Conservation (phyloP, 2,329 filamentous ascomycete genomes). For the Fusarium sublunatum region DNA sequence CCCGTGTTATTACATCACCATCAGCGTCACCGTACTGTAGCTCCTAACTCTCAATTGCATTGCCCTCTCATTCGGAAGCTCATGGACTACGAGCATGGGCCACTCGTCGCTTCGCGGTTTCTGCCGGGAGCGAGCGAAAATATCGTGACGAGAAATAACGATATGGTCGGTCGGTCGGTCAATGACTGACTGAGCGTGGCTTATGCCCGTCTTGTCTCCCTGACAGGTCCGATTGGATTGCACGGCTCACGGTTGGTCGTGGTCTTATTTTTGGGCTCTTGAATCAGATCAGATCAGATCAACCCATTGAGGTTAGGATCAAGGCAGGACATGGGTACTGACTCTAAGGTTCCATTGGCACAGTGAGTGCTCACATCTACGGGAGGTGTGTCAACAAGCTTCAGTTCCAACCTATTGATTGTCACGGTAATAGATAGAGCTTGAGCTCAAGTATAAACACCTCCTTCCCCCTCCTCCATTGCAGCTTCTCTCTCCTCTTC, state of each 20-base stretch:
- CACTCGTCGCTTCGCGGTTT: constrained; percentile 19
- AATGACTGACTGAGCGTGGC: not conserved
- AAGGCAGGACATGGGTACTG: constrained; percentile 8
- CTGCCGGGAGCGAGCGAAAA: constrained; percentile 34
- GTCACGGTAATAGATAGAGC: not conserved
- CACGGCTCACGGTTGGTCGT: constrained; percentile 19
- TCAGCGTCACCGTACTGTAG: constrained; percentile 17
- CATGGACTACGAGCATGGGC: not conserved
- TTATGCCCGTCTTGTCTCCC: constrained; percentile 36
- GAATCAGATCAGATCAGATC: constrained; percentile 38
- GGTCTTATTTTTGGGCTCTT: constrained; percentile 38
- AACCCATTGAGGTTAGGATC: constrained; percentile 28
- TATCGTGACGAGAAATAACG: constrained; percentile 21
- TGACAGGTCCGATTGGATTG: constrained; percentile 31
- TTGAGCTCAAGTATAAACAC: constrained; percentile 42
- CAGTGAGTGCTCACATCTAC: not conserved
- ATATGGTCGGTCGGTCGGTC: not conserved
- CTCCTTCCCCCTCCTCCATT: constrained; percentile 30
- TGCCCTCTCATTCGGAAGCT: not conserved
- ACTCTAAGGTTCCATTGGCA: not conserved
- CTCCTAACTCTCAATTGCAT: not conserved
- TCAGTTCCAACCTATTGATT: constrained; percentile 10
- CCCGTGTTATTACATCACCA: constrained; percentile 45
- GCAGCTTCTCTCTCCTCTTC: constrained; percentile 33
- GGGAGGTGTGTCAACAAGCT: not conserved